A percentile compares a stretch with the other conserved stretches of the same genome.
Evolutionary conservation across 1,139 yeast genomes (phyloP).

Genomic region (Kazachstania sp.): DNA sequence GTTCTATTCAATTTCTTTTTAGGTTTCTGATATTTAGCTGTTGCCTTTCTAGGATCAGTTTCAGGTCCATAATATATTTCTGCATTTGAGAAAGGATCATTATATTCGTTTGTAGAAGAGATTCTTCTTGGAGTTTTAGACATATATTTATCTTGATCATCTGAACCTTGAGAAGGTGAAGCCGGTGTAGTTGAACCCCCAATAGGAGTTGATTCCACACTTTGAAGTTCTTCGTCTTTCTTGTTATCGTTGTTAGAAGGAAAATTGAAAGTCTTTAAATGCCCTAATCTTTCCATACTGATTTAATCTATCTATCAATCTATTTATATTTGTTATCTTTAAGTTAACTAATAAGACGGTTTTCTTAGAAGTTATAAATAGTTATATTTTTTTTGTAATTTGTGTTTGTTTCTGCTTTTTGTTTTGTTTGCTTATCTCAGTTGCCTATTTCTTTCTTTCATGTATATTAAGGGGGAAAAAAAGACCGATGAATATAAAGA

Average conservation of each 20-base stretch:
- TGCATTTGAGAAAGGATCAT: conserved; percentile 58
- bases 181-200: background rate
- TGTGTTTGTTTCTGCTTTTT: no score
- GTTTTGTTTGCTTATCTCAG: no score
- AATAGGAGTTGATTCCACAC: background rate
- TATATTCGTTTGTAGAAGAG: conserved; percentile 27
- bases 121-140: conserved; percentile 13
- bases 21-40: conserved; percentile 6
- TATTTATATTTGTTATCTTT: background rate
- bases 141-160: background rate
- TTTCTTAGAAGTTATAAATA: no score
- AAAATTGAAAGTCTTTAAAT: background rate
- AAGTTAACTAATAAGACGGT: no score
- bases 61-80: conserved; percentile 65
- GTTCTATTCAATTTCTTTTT: conserved; percentile 8
- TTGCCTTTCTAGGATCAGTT: conserved; percentile 41
- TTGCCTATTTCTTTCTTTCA: no score
- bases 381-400: no score
- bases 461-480: no score
- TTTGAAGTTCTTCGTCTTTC: background rate
- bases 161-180: background rate
- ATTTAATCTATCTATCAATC: background rate
- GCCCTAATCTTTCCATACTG: background rate
- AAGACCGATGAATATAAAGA: no score
- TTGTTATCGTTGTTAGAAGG: background rate